A percentile compares a stretch with the other conserved stretches of the same genome.
These are phyloP conservation scores for Chaetothyriales sp. DNA, from an alignment of 2,329 filamentous ascomycete genomes.

Conservation along the genomic window DNA sequence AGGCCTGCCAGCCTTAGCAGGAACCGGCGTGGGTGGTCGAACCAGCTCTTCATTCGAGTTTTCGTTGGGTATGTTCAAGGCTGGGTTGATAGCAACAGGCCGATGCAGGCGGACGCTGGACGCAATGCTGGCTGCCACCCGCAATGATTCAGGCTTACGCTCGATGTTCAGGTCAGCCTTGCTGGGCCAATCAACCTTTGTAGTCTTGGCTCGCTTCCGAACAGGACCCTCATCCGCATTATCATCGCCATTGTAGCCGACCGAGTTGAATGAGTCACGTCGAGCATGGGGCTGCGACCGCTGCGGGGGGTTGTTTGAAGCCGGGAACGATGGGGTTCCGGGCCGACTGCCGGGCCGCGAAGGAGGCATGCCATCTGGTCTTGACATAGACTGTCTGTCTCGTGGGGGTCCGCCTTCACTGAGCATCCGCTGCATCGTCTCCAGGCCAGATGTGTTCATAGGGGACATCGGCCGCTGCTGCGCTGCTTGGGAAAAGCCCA, in stretches of 20 bases:
- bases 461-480: conserved; percentile 22
- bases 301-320: conserved; percentile 6
- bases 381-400: conserved; percentile 2
- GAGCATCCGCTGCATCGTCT: conserved; percentile 30
- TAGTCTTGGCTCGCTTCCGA: conserved; percentile 69
- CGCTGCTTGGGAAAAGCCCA: conserved; percentile 11
- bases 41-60: conserved; percentile 28
- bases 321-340: conserved; percentile 9
- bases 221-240: conserved; percentile 38
- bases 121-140: conserved; percentile 80
- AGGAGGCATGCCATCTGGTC: background rate
- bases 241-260: conserved; percentile 62
- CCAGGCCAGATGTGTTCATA: conserved; percentile 29
- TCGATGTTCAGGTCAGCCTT: conserved; percentile 53
- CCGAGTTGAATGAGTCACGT: conserved; percentile 31
- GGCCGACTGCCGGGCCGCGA: conserved; percentile 13
- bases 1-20: conserved; percentile 16
- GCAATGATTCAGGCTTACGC: conserved; percentile 59
- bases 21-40: conserved; percentile 33
- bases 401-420: conserved; percentile 20
- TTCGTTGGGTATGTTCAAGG: conserved; percentile 15
- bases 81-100: conserved; percentile 42
- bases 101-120: conserved; percentile 75
- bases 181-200: conserved; percentile 55
- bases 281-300: conserved; percentile 24